Base-by-base conservation (phyloP, 495 filamentous ascomycete genomes). In the Xylaria castorea region DNA sequence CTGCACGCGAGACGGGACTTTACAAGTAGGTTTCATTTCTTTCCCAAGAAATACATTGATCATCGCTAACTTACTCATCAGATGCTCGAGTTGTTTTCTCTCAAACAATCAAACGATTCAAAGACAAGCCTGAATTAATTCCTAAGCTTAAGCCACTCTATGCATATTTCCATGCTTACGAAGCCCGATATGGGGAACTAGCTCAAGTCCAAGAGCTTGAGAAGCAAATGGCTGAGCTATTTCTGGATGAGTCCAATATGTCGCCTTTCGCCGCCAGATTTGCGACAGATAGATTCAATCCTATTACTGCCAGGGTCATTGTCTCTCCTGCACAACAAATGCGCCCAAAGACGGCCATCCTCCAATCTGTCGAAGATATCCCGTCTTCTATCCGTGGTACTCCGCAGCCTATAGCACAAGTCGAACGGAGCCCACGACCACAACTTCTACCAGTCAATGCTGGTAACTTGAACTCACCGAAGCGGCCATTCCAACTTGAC, bases 71-170 rank as follows among this genome's bases (percentile, higher is more conserved):
- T 16, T 38, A 7, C 20, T 50, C 20, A 2, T n/a, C 75, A 97
- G 94, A 99, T 87, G 96, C 95, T 60, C 87, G 96, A 72, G 94
- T 94, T 4, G 92, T 97, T 25, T 99, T 98, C 80, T 95, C 98
- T 77, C 97, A 94, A 44, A 92, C 93, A 2, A 93, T 97, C 65
- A 91, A 90, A 75, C 91, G 90, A 65, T 85, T 97, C 58, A 89
- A 91, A 27, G 85, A 89, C 38, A 95, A 92, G 71, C 87, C 91
- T 0, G 92, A 95, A 73, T 86, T 86, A 44, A 83, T 90, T 0
- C 85, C 87, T 70, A 97, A 94, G 74, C 86, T 93, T 6, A 97
- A 97, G 77, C 89, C 91, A 5, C 88, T 99, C 1, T 97, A 95
- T 71, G 84, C 89, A 1, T 98, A 92, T 81, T 95, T 99, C 76